Evolutionary conservation across 148 eudicot species (phyloP), one percentile per base, ranked within the genome.

Genomic region (Dysphania ambrosioides): DNA sequence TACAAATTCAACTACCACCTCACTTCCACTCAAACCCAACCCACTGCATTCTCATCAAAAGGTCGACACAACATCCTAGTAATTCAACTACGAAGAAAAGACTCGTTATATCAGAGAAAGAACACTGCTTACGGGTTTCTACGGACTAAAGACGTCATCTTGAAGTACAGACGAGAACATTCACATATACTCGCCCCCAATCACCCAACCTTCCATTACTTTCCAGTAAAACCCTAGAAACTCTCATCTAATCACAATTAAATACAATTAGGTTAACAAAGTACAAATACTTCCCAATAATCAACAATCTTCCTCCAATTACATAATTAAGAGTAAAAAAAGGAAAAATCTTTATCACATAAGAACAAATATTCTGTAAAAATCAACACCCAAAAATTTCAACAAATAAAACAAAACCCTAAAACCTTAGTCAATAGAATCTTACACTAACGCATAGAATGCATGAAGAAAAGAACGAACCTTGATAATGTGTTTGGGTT

Each of bases 391-490:
- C 24, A 69, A 68, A 7, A 0, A n/a, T n/a, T n/a, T 15, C 47
- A 23, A 24, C 16, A 24, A 61, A 29, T 5, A 23, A 29, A 62
- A 7, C 10, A 41, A 72, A 78, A 71, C 72, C n/a, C 72, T 78
- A 72, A 66, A 56, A 6, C 26, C 44, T 65, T 36, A 44, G 9
- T 32, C 19, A 42, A 0, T 12, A 42, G 6, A 40, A 38, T 10
- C 1, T n/a, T n/a, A n/a, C n/a, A n/a, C n/a, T n/a, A n/a, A n/a
- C 44, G 11, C 15, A 64, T 8, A 38, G n/a, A 2, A 67, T 9
- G 26, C 19, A n/a, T 9, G 2, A 58, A 72, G 31, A 61, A 73
- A 66, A 72, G 56, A 6, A 30, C 58, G 57, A 40, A 78, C 76
- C 76, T 56, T 72, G n/a, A 38, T 6, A 59, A 62, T 36, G 68